These are phyloP conservation scores for Trichosporon ovoides DNA, from an alignment of 1,284 basidiomycete genomes.

Conservation along the genomic window DNA sequence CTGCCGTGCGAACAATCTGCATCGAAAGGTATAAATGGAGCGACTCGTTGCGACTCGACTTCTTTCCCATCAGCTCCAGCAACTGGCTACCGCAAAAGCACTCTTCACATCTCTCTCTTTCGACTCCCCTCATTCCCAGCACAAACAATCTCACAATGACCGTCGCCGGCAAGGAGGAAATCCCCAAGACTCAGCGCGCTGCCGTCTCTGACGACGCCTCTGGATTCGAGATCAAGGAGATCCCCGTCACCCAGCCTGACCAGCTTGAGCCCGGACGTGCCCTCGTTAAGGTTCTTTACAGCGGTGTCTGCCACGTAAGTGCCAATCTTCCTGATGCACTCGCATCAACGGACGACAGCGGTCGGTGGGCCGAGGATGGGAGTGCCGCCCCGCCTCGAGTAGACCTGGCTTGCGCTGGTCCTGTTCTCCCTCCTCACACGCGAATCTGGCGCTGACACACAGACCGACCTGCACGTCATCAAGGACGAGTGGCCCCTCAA, in stretches of 20 bases:
- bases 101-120: conserved; percentile 5
- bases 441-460: conserved; percentile 49
- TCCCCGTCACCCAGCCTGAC: conserved; percentile 24
- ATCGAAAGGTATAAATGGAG: conserved; percentile 8
- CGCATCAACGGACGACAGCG: background rate
- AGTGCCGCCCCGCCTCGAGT: background rate
- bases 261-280: conserved; percentile 24
- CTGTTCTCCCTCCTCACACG: background rate
- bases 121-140: conserved; percentile 5
- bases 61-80: conserved; percentile 10
- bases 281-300: conserved; percentile 49
- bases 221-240: conserved; percentile 21
- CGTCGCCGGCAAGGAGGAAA: conserved; percentile 15
- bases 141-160: conserved; percentile 13
- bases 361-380: background rate
- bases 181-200: conserved; percentile 27
- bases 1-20: background rate
- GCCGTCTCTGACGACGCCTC: conserved; percentile 23
- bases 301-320: conserved; percentile 52
- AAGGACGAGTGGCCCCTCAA: conserved; percentile 65
- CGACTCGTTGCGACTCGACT: background rate
- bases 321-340: background rate
- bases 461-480: conserved; percentile 72
- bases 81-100: background rate
- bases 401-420: background rate